These are phyloP conservation scores for Gracilariopsis chorda DNA, from an alignment of 23 red algal genomes.

Conservation along the genomic window DNA sequence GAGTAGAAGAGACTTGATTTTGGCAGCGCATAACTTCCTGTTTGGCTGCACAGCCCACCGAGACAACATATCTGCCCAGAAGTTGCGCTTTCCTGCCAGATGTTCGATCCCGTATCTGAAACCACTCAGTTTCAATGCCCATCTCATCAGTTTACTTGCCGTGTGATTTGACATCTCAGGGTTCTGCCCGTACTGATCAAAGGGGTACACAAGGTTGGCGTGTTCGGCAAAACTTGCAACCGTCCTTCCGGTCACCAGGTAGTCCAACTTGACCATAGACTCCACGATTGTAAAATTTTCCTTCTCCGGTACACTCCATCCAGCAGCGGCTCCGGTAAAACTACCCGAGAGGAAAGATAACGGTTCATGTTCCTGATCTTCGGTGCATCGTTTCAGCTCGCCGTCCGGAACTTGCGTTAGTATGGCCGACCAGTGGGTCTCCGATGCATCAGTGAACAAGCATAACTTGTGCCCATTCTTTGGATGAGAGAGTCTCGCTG, in stretches of 20 bases:
- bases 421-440: conserved; percentile 17
- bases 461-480: not conserved
- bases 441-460: conserved; percentile 30
- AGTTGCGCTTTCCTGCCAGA: not conserved
- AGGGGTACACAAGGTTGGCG: not conserved
- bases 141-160: conserved; percentile 2
- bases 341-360: not conserved
- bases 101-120: not conserved
- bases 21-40: not conserved
- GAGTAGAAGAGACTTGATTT: not conserved
- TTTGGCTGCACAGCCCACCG: not conserved
- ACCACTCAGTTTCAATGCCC: conserved; percentile 6
- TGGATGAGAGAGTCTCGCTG: not conserved
- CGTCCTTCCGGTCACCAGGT: not conserved
- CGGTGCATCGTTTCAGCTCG: not conserved
- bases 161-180: not conserved
- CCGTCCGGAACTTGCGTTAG: conserved; percentile 9
- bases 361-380: conserved; percentile 24
- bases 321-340: not conserved
- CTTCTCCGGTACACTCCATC: conserved; percentile 8
- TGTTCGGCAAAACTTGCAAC: not conserved
- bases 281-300: conserved; percentile 14
- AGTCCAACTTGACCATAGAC: not conserved
- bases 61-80: not conserved
- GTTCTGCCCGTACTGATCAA: not conserved